These are phyloP conservation scores for Apiospora malaysiana DNA, from an alignment of 2,329 filamentous ascomycete genomes.

Conservation along the genomic window DNA sequence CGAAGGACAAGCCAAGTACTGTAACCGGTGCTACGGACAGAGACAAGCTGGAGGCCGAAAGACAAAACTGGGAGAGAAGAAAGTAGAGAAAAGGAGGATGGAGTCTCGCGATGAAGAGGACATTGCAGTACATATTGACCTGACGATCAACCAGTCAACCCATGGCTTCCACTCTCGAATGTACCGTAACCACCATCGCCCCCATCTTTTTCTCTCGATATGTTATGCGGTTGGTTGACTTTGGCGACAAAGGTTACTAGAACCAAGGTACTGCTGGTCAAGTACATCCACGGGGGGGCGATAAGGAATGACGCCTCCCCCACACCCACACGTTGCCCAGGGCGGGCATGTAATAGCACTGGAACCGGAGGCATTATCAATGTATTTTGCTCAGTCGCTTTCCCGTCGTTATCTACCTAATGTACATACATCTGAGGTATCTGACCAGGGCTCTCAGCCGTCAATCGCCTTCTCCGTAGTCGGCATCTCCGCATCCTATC, in stretches of 20 bases:
- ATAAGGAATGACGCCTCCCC: conserved; percentile 18
- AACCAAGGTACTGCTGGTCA: not conserved
- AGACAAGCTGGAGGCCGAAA: not conserved
- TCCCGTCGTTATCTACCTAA: not conserved
- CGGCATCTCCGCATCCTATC: not conserved
- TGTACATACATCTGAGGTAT: not conserved
- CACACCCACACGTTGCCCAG: conserved; percentile 7
- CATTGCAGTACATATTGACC: not conserved
- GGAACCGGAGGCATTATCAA: not conserved
- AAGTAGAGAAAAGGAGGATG: not conserved
- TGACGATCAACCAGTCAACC: not conserved
- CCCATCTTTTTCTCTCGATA: not conserved
- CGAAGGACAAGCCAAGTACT: not conserved
- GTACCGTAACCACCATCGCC: not conserved
- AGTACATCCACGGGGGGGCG: not conserved
- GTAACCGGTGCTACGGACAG: not conserved
- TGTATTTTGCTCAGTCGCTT: not conserved
- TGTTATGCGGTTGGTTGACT: conserved; percentile 1
- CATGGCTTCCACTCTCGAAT: not conserved
- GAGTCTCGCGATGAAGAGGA: not conserved
- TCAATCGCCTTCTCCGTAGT: not conserved
- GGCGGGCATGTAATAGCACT: not conserved
- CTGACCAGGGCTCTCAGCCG: not conserved
- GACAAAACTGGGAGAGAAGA: not conserved
- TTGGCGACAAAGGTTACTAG: not conserved